A percentile compares a stretch with the other conserved stretches of the same genome.
Evolutionary conservation across 2,329 filamentous ascomycete genomes (phyloP).

Genomic region (Aspergillus luchuensis): DNA sequence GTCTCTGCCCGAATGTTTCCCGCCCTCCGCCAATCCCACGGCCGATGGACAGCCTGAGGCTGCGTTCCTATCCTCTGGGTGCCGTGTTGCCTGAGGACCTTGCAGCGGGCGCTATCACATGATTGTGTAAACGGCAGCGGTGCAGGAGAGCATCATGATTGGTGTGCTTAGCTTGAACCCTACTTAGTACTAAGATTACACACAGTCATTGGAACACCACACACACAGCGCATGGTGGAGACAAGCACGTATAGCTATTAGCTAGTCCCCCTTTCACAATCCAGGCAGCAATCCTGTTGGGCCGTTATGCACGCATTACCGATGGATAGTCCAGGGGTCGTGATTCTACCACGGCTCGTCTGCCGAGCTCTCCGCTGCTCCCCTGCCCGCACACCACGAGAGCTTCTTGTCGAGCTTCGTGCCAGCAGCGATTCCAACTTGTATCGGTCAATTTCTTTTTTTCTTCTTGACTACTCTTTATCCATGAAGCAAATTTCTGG

Average conservation of each 20-base stretch:
- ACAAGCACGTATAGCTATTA: too few species aligned
- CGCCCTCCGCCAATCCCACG: background rate
- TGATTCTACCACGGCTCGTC: slow-evolving; percentile 21
- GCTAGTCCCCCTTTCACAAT: background rate
- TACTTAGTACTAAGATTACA: background rate
- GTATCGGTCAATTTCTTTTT: too few species aligned
- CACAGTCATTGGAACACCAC: background rate
- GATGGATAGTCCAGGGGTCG: slow-evolving; percentile 16
- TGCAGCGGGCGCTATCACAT: background rate
- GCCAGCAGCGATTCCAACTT: too few species aligned
- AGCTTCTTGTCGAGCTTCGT: too few species aligned
- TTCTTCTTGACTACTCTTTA: background rate
- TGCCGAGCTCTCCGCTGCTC: slow-evolving; percentile 25
- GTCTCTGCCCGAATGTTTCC: background rate
- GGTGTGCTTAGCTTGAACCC: background rate
- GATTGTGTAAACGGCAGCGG: background rate
- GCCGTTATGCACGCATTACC: slow-evolving; percentile 1
- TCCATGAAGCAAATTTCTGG: too few species aligned
- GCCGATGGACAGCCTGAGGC: background rate
- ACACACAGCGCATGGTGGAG: background rate
- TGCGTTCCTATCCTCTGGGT: background rate
- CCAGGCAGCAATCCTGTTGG: background rate
- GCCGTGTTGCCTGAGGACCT: background rate
- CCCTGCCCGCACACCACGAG: slow-evolving; percentile 10
- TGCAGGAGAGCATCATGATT: background rate